Conservation (phyloP, 2,329 filamentous ascomycete species). For the Hirsutella thompsonii region DNA sequence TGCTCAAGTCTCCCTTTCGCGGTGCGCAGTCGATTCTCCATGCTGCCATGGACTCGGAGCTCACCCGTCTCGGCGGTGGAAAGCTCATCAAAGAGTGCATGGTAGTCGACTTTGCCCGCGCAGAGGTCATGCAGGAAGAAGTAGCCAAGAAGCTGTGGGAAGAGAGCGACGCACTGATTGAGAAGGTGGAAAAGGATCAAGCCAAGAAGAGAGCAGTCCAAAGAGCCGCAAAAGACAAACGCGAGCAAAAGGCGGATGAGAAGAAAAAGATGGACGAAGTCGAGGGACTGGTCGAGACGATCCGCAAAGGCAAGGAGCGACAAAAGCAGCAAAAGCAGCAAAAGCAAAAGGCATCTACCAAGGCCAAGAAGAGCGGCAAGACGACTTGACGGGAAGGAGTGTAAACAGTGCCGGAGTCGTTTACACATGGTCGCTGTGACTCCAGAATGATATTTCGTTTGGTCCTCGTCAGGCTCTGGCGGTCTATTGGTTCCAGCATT, state of each 20-base stretch:
- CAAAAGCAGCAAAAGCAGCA: constrained; percentile 13
- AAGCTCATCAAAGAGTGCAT: constrained; percentile 81
- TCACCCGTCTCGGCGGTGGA: constrained; percentile 52
- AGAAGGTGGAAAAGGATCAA: constrained; percentile 67
- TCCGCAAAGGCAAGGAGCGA: constrained; percentile 27
- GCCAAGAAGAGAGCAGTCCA: constrained; percentile 38
- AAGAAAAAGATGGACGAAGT: constrained; percentile 18
- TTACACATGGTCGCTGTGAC: neutral
- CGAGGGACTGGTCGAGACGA: constrained; percentile 26
- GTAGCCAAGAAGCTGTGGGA: constrained; percentile 82
- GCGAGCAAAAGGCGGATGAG: constrained; percentile 20
- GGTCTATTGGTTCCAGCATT: too few species aligned
- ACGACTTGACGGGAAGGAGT: neutral
- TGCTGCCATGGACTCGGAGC: constrained; percentile 69
- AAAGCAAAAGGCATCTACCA: neutral
- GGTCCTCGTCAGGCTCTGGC: too few species aligned
- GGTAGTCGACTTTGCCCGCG: constrained; percentile 56
- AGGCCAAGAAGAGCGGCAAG: neutral
- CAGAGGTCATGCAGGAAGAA: constrained; percentile 65
- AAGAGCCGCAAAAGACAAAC: constrained; percentile 24
- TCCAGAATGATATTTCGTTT: neutral
- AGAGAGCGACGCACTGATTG: constrained; percentile 72
- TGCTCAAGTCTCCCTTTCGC: constrained; percentile 73
- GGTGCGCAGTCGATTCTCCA: constrained; percentile 80
- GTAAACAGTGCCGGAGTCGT: neutral